Conservation (phyloP, 2,329 filamentous ascomycete species). For the Ophiosphaerella herpotricha region DNA sequence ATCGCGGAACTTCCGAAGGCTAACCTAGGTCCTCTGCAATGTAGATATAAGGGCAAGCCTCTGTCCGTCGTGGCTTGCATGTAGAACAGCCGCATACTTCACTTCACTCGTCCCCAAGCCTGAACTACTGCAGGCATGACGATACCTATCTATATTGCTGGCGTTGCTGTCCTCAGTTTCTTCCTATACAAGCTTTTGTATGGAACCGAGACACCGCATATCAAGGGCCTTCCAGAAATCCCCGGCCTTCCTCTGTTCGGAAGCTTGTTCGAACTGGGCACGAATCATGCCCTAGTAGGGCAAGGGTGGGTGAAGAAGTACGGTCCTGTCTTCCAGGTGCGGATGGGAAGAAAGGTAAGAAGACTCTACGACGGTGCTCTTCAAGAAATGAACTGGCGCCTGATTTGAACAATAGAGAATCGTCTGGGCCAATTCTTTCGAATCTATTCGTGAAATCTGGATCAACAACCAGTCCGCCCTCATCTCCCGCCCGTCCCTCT, state of each 20-base stretch:
- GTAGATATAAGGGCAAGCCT: neutral
- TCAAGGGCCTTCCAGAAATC: slow-evolving; percentile 54
- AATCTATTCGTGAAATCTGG: slow-evolving; percentile 74
- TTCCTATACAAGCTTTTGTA: slow-evolving; percentile 50
- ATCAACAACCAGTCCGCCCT: slow-evolving; percentile 78
- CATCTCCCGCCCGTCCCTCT: slow-evolving; percentile 76
- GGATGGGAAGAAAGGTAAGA: slow-evolving; percentile 67
- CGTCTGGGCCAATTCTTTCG: slow-evolving; percentile 78
- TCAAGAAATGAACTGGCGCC: neutral
- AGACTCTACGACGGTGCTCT: too few relatives aligned
- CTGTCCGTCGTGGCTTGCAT: neutral
- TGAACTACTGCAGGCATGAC: slow-evolving; percentile 30
- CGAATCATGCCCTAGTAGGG: slow-evolving; percentile 53
- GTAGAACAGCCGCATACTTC: too few relatives aligned
- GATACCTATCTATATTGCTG: slow-evolving; percentile 49
- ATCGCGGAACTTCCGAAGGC: too few relatives aligned
- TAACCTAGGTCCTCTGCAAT: too few relatives aligned
- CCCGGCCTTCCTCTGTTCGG: slow-evolving; percentile 55
- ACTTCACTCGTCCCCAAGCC: neutral
- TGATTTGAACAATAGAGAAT: slow-evolving; percentile 57
- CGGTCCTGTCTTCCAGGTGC: slow-evolving; percentile 56
- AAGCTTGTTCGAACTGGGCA: slow-evolving; percentile 53
- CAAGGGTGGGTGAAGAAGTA: slow-evolving; percentile 54
- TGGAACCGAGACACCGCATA: slow-evolving; percentile 54
- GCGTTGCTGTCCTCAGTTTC: slow-evolving; percentile 47